phyloP scores from a whole-genome alignment of 192 early-diverging fungal species.

The Coemansia sp. region DNA sequence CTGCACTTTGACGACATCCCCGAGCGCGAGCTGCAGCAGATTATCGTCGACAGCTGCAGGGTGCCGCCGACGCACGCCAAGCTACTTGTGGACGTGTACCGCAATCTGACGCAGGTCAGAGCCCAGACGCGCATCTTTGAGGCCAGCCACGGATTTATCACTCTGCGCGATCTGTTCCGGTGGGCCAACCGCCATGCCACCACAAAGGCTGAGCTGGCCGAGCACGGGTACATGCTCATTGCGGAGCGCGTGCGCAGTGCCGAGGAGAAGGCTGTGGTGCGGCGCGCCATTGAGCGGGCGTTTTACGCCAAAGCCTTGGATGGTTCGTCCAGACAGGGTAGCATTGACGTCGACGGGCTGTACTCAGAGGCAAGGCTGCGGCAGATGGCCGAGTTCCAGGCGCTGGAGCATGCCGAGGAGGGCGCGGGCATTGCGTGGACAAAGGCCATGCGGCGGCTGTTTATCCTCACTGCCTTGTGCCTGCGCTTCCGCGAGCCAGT shows the following conservation, averaged over 20 bases:
- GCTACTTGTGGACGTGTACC: constrained; percentile 82
- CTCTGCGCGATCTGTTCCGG: constrained; percentile 93
- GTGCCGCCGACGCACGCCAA: constrained; percentile 89
- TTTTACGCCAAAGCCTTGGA: constrained; percentile 62
- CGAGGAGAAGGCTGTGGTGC: constrained; percentile 80
- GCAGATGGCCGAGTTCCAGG: constrained; percentile 45
- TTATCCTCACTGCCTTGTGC: constrained; percentile 79
- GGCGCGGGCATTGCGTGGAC: constrained; percentile 74
- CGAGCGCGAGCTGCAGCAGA: constrained; percentile 83
- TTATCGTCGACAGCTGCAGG: constrained; percentile 75
- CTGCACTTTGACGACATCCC: constrained; percentile 97
- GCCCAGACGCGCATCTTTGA: constrained; percentile 90
- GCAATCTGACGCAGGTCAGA: constrained; percentile 67
- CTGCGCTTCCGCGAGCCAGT: constrained; percentile 84
- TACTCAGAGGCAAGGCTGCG: constrained; percentile 27
- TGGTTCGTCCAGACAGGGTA: too few relatives aligned
- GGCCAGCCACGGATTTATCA: constrained; percentile 90
- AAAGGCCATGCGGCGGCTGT: constrained; percentile 85
- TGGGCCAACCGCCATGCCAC: constrained; percentile 87
- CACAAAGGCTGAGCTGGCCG: constrained; percentile 80
- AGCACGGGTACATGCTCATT: constrained; percentile 93
- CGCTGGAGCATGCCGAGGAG: constrained; percentile 1
- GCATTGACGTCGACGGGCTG: constrained; percentile 28
- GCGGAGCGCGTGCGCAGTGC: constrained; percentile 82
- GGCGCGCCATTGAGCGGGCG: constrained; percentile 77